Conservation (phyloP, 139 green algal genomes). For the Chlorella ohadii region DNA sequence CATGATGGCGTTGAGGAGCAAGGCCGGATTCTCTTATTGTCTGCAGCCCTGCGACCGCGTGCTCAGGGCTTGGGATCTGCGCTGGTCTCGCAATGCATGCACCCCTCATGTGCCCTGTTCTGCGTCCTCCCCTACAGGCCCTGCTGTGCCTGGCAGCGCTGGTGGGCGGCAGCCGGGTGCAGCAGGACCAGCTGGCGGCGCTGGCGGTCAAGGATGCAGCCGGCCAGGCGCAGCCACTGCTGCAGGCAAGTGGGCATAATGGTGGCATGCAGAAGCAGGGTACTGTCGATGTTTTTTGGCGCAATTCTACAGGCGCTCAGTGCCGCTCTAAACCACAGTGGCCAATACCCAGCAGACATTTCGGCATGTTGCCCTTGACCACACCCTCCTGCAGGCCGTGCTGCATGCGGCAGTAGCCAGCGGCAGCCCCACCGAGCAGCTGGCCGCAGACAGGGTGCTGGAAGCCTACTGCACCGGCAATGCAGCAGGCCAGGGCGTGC, state of each 20-base stretch:
- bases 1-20: no score
- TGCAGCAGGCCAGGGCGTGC: background rate
- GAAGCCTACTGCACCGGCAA: constrained; percentile 28
- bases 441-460: constrained; percentile 6
- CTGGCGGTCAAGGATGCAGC: background rate
- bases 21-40: no score
- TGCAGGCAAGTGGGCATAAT: background rate
- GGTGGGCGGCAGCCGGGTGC: background rate
- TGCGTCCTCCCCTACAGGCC: background rate
- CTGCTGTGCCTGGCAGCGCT: constrained; percentile 26
- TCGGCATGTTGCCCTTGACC: no score
- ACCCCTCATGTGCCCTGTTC: no score
- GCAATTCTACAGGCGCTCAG: no score
- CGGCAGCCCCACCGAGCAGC: background rate
- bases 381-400: background rate
- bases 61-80: no score
- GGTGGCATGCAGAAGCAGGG: no score
- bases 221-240: background rate
- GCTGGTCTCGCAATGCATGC: no score
- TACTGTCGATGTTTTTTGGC: no score
- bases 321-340: no score
- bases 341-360: no score
- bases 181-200: constrained; percentile 23
- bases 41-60: no score
- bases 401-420: background rate